These are phyloP conservation scores for Aspergillus proliferans DNA, from an alignment of 2,329 filamentous ascomycete species.

Conservation along the genomic window DNA sequence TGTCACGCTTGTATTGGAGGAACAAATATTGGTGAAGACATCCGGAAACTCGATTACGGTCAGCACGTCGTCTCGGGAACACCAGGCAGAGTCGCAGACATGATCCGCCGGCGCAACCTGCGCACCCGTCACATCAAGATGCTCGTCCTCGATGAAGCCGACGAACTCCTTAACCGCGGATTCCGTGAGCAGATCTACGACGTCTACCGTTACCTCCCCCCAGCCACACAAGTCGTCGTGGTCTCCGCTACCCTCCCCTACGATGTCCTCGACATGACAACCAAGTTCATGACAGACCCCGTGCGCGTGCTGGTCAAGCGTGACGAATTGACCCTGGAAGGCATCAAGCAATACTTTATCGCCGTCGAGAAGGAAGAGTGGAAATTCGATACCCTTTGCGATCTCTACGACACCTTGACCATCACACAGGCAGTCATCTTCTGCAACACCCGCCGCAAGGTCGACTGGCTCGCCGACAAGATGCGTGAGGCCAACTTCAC, in stretches of 20 bases:
- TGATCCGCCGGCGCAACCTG: slow-evolving; percentile 69
- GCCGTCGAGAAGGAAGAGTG: slow-evolving; percentile 99
- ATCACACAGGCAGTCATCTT: slow-evolving; percentile 99
- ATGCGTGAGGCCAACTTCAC: slow-evolving; percentile 99
- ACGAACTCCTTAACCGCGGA: slow-evolving; percentile 80
- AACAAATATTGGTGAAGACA: slow-evolving; percentile 96
- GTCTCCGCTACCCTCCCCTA: slow-evolving; percentile 95
- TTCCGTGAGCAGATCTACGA: slow-evolving; percentile 99
- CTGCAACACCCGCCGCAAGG: slow-evolving; percentile 98
- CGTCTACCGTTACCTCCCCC: slow-evolving; percentile 93
- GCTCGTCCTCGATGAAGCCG: slow-evolving; percentile 69
- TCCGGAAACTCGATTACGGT: slow-evolving; percentile 93
- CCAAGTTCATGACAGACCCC: slow-evolving; percentile 99
- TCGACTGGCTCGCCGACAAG: slow-evolving; percentile 99
- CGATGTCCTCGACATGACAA: slow-evolving; percentile 98
- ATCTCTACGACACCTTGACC: slow-evolving; percentile 96
- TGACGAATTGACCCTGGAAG: slow-evolving; percentile 95
- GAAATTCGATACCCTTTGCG: slow-evolving; percentile 98
- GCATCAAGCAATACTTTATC: slow-evolving; percentile 98
- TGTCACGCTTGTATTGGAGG: slow-evolving; percentile 98
- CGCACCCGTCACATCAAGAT: slow-evolving; percentile 72
- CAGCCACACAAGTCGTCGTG: slow-evolving; percentile 95
- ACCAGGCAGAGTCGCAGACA: slow-evolving; percentile 87
- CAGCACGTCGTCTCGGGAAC: slow-evolving; percentile 97
- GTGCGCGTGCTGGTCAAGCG: slow-evolving; percentile 96